Base-by-base conservation (phyloP, 169 alveolate species). In the Plasmodium gonderi region DNA sequence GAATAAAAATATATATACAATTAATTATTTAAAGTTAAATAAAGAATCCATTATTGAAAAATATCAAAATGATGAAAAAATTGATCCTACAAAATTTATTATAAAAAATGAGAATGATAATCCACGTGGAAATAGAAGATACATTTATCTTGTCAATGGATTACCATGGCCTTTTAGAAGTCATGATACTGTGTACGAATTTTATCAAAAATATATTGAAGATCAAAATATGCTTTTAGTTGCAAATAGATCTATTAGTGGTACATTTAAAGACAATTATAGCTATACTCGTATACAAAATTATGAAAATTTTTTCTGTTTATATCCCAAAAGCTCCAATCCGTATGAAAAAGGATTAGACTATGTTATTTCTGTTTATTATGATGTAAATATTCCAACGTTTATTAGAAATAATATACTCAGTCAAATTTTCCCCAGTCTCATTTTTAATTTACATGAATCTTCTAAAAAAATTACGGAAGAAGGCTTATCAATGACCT, bases 161-260 rank as follows among this genome's bases (percentile, higher is more conserved):
- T 45, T 81, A 14, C 91, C 91, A 23, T 81, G 91, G 91, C 91
- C 91, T 6, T 81, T 81, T 44, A 81, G 31, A 67, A 81, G 91
- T 72, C 91, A 81, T 14, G 91, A 81, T 64, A 44, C 75, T 44
- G 29, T 45, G 1, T 81, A 81, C 36, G 91, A 81, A 65, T 60
- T 42, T 64, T 81, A 81, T 29, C 91, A 81, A 49, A 81, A 81
- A 23, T 81, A 81, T 38, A 7, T 23, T 44, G 72, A 42, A 8
- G 54, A 81, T 7, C 29, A 81, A 29, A 81, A 81, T 36, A 81
- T 81, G 80, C 47, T 81, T 11, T 47, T 81, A 42, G 44, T 81
- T 12, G 80, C 60, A 0, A 81, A 81, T 31, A 81, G 26, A 44
- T 81, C 91, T 7, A 17, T 67, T 6, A 81, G 54, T 44, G 33